Base-by-base conservation (phyloP, 2,329 filamentous ascomycete species). In the Aspergillus terreus region DNA sequence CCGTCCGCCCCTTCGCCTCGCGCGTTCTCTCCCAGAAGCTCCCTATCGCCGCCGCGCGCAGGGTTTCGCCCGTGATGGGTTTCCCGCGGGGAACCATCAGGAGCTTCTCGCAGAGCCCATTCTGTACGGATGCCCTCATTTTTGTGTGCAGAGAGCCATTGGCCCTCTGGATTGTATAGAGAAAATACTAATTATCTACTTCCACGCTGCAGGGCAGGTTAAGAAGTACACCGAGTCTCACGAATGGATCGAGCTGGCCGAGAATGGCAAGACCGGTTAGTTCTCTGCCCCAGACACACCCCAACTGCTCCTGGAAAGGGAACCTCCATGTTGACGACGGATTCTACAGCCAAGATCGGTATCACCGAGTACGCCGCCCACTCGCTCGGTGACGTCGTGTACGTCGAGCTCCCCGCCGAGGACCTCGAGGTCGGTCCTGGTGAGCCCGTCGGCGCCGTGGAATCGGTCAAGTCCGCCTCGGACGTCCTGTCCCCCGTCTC, bases 381-480 rank as follows among this genome's bases (percentile, higher is more conserved):
- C 65, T 86, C 90, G 60, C 88, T 99, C 56, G 94, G 94, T 61
- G 94, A 99, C 71, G 92, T 97, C 53, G 92, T 99, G 69, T 99
- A 88, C 78, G 91, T 97, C 66, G 94, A 99, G 80, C 87, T 99
- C 27, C 94, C 94, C 51, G 79, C 86, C 60, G 69, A 79, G 50
- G 86, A 84, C 59, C 77, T 85, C 62, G 82, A 86, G 63, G 81
- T 95, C 55, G 74, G 75, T 52, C 82, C 85, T 51, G 91, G 91
- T 65, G 92, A 97, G 68, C 81, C 87, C 58, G 88, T 97, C 62
- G 94, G 94, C 61, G 91, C 92, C 54, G 92, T 99, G 63, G 94
- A 99, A 79, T 96, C 91, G 2, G 94, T 99, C 73, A 99, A 99
- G 81, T 94, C 88, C 57, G 94, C 94, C n/a, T 92, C 90, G 58